These are phyloP conservation scores for Endocladia muricata DNA, from an alignment of 31 red algal genomes.

Conservation along the genomic window DNA sequence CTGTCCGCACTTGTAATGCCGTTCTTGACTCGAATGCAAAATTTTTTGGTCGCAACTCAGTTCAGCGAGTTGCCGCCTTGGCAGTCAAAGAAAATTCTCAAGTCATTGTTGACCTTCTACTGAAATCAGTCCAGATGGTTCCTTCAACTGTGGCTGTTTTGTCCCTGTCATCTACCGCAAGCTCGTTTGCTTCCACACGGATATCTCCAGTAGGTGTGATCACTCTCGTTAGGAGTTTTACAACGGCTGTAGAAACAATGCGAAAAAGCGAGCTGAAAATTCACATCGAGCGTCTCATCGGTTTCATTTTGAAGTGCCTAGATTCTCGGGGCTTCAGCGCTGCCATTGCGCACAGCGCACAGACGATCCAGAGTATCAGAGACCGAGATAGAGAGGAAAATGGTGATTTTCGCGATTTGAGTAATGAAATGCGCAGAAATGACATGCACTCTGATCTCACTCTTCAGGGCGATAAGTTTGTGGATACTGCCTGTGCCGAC, in stretches of 20 bases:
- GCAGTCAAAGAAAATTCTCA: conserved; percentile 7
- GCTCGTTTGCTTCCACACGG: background rate
- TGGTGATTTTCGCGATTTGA: background rate
- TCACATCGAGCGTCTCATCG: conserved; percentile 11
- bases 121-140: conserved; percentile 24
- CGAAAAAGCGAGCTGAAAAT: conserved; percentile 41
- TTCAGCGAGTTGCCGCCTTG: conserved; percentile 10
- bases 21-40: conserved; percentile 17
- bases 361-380: too few species aligned
- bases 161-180: background rate
- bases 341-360: background rate
- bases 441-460: background rate
- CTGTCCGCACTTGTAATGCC: background rate
- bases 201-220: background rate
- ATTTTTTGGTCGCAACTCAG: conserved; percentile 27
- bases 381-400: too few species aligned
- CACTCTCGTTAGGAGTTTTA: conserved; percentile 12
- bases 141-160: conserved; percentile 4
- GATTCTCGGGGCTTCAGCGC: background rate
- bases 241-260: conserved; percentile 13
- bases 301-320: background rate
- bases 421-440: background rate
- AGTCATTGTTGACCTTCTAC: conserved; percentile 11
- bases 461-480: background rate
- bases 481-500: conserved; percentile 38